phyloP scores from a whole-genome alignment of 2,329 filamentous ascomycete species.

The Xylaria polymorpha region DNA sequence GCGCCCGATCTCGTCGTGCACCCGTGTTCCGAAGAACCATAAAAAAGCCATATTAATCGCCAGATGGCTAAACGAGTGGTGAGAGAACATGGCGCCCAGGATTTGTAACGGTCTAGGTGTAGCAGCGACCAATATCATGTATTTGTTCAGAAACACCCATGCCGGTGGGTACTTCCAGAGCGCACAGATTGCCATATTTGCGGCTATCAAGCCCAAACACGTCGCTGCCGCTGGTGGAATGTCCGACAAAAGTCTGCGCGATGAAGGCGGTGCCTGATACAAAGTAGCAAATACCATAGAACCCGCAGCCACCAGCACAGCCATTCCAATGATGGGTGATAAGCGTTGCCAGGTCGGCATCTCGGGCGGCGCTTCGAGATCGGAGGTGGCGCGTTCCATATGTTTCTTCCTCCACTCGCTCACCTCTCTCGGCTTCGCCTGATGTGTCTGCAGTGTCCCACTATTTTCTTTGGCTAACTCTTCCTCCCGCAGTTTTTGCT shows the following conservation, averaged over 20 bases:
- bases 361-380: constrained; percentile 63
- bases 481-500: constrained; percentile 56
- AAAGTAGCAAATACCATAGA: constrained; percentile 58
- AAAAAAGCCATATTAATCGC: constrained; percentile 73
- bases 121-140: constrained; percentile 73
- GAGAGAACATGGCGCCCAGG: constrained; percentile 75
- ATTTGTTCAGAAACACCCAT: constrained; percentile 75
- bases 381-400: constrained; percentile 60
- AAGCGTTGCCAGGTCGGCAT: constrained; percentile 66
- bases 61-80: constrained; percentile 72
- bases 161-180: constrained; percentile 73
- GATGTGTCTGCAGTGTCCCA: constrained; percentile 57
- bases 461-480: constrained; percentile 52
- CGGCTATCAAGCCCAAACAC: constrained; percentile 68
- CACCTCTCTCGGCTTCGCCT: constrained; percentile 52
- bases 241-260: constrained; percentile 66
- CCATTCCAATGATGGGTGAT: constrained; percentile 64
- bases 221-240: constrained; percentile 73
- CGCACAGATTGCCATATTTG: constrained; percentile 67
- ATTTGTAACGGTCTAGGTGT: constrained; percentile 72
- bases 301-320: constrained; percentile 58
- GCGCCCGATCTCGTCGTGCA: constrained; percentile 78
- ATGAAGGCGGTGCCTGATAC: constrained; percentile 63
- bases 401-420: constrained; percentile 57
- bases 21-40: constrained; percentile 72